Evolutionary conservation across 768 basidiomycete genomes (phyloP).

Genomic region (Lactifluus hygrophoroides): DNA sequence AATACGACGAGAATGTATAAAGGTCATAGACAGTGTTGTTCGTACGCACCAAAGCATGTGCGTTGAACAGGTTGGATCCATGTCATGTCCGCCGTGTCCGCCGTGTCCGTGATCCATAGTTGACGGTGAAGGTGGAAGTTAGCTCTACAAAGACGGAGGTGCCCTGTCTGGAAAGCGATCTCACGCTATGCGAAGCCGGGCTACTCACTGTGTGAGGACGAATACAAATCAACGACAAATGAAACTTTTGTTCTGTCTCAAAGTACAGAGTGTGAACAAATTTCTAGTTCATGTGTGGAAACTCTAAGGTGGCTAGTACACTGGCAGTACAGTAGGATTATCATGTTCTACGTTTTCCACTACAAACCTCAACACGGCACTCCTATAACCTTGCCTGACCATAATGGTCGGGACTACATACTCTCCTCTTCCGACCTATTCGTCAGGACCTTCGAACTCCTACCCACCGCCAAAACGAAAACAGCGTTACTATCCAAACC

Average conservation of each 20-base stretch:
- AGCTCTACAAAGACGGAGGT: neutral
- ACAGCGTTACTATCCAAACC: neutral
- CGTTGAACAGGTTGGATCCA: slow-evolving; percentile 51
- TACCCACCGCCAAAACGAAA: neutral
- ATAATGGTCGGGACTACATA: neutral
- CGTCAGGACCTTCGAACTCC: neutral
- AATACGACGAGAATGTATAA: neutral
- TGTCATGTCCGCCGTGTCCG: slow-evolving; percentile 38
- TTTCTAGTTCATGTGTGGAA: neutral
- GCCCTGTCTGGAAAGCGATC: neutral
- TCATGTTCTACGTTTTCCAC: too few species aligned
- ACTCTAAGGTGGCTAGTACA: too few species aligned
- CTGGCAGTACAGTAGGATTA: too few species aligned
- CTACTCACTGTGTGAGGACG: too few species aligned
- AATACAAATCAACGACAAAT: too few species aligned
- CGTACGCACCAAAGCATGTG: slow-evolving; percentile 72
- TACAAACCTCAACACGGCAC: neutral
- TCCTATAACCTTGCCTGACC: neutral
- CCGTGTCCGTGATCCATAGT: slow-evolving; percentile 35
- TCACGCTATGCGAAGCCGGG: neutral
- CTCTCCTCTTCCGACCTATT: neutral
- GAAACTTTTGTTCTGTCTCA: neutral
- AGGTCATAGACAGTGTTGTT: neutral
- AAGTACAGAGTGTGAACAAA: neutral
- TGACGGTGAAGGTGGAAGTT: neutral